phyloP scores from a whole-genome alignment of 2,329 filamentous ascomycete genomes.

The Botrytis hyacinthi region DNA sequence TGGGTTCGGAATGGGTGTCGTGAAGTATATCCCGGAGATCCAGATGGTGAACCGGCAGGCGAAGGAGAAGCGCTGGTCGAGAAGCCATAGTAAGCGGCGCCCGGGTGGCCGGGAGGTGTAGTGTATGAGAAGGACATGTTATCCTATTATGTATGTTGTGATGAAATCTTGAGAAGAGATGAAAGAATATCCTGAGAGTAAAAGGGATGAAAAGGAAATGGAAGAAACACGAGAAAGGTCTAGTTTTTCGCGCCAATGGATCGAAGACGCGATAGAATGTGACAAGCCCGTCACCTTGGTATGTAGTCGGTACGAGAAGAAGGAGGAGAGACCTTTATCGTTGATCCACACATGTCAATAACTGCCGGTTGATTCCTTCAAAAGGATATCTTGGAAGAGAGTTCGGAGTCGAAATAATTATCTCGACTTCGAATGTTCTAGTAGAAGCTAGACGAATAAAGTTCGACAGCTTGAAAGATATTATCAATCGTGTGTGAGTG shows the following conservation, averaged over 20 bases:
- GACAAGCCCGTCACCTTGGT: constrained; percentile 41
- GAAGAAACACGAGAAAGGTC: constrained; percentile 11
- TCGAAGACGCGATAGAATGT: constrained; percentile 34
- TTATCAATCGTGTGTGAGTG: constrained; percentile 7
- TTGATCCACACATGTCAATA: constrained; percentile 41
- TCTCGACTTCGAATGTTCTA: constrained; percentile 33
- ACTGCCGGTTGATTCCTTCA: constrained; percentile 32
- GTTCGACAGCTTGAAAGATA: neutral
- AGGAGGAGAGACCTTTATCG: constrained; percentile 39
- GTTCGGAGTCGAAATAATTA: constrained; percentile 31
- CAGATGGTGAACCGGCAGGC: constrained; percentile 37
- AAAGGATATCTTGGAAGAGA: constrained; percentile 26
- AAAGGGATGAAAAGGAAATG: constrained; percentile 27
- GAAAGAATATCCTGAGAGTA: constrained; percentile 27
- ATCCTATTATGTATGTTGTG: constrained; percentile 33
- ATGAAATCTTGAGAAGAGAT: constrained; percentile 15
- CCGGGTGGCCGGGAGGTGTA: constrained; percentile 34
- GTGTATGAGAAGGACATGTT: constrained; percentile 38
- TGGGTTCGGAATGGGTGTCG: constrained; percentile 37
- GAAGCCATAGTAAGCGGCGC: constrained; percentile 35
- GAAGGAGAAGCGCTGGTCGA: constrained; percentile 38
- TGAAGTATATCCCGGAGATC: constrained; percentile 24
- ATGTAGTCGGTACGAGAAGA: constrained; percentile 41
- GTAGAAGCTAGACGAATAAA: constrained; percentile 33
- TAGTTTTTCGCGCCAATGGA: constrained; percentile 18